Conservation (phyloP, 352 stramenopile genomes). For the Globisporangium abappressorium region DNA sequence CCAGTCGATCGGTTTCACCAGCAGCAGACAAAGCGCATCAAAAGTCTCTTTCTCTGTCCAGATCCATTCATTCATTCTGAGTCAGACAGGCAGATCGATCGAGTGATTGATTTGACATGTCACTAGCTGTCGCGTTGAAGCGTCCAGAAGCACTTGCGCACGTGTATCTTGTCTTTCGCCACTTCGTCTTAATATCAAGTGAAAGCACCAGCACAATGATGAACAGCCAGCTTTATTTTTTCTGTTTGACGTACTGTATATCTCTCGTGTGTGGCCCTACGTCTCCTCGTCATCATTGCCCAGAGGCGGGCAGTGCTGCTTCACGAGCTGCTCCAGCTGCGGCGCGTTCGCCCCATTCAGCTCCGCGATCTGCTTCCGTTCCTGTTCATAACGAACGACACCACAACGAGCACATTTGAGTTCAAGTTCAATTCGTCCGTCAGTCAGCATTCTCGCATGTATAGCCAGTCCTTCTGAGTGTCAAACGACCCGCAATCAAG, state of each 20-base stretch:
- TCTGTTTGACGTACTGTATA: not conserved
- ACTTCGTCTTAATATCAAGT: not conserved
- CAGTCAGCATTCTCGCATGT: not conserved
- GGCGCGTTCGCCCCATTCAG: constrained; percentile 58
- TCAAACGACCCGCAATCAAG: constrained; percentile 1
- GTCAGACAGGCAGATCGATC: not conserved
- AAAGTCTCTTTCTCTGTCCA: not conserved
- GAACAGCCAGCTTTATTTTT: not conserved
- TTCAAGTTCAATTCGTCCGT: not conserved
- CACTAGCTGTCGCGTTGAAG: not conserved
- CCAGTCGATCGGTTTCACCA: not conserved
- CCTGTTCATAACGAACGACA: constrained; percentile 21
- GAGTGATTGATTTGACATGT: not conserved
- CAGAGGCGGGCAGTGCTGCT: constrained; percentile 54
- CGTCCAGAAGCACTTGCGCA: not conserved
- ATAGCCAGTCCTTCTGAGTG: not conserved
- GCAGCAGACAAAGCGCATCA: not conserved
- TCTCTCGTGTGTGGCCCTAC: constrained; percentile 9
- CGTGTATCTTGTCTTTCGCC: not conserved
- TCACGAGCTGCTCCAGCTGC: constrained; percentile 58
- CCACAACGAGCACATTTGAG: not conserved
- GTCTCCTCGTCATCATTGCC: constrained; percentile 52
- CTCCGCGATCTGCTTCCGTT: constrained; percentile 57
- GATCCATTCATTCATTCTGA: not conserved
- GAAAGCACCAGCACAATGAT: not conserved